Evolutionary conservation across 208 protist species (phyloP).

Genomic region (Zelonia costaricensis): DNA sequence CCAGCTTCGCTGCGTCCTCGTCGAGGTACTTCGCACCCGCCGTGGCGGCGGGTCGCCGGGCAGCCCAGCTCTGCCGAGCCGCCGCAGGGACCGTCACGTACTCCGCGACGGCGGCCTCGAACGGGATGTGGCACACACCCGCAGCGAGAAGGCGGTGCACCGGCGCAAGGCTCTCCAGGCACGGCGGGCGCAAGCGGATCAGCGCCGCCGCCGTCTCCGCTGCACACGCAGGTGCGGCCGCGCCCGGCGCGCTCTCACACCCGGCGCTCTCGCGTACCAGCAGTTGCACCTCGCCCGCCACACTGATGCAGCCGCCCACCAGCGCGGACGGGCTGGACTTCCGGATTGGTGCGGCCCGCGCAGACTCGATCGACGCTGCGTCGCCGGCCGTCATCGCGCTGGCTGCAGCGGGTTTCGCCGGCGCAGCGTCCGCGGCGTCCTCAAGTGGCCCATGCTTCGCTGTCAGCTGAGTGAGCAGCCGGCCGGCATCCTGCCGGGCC

Average conservation of each 20-base stretch:
- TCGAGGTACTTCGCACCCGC: neutral
- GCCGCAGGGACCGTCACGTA: constrained; percentile 19
- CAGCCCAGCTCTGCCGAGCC: constrained; percentile 18
- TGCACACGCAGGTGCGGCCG: neutral
- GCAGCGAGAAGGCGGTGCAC: constrained; percentile 35
- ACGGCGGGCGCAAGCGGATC: constrained; percentile 20
- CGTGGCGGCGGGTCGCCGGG: neutral
- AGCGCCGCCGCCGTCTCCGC: constrained; percentile 5
- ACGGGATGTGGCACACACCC: constrained; percentile 33
- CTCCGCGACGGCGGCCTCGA: constrained; percentile 18
- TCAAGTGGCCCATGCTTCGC: constrained; percentile 56
- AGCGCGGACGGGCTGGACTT: constrained; percentile 11
- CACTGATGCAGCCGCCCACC: constrained; percentile 25
- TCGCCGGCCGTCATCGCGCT: neutral
- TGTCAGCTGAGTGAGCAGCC: constrained; percentile 43
- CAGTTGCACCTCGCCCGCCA: constrained; percentile 33
- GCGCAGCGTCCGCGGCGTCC: neutral
- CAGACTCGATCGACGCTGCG: neutral
- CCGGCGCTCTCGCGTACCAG: constrained; percentile 12
- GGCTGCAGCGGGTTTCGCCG: neutral
- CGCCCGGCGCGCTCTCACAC: neutral
- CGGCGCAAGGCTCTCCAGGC: constrained; percentile 48
- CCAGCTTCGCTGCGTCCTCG: neutral
- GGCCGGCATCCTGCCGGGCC: constrained; percentile 34
- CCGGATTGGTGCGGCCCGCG: too few species aligned